Evolutionary conservation across 2,329 filamentous ascomycete species (phyloP).

Genomic region (Curvularia hawaiiensis): DNA sequence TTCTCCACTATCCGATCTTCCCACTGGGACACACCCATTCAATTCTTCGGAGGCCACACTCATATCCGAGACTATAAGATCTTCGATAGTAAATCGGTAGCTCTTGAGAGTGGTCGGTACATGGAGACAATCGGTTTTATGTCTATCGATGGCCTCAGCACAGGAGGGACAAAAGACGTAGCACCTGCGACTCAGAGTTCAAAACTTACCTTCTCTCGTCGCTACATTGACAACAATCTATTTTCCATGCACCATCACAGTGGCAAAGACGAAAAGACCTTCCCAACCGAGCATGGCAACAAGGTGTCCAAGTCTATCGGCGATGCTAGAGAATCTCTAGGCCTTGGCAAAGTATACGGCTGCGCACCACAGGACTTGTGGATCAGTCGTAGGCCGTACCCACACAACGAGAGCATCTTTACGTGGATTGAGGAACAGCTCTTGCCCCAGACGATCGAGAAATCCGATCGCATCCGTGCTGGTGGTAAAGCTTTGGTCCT

Average conservation of each 20-base stretch:
- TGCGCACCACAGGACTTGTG: constrained; percentile 82
- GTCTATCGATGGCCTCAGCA: constrained; percentile 73
- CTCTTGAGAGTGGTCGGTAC: constrained; percentile 85
- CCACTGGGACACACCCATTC: constrained; percentile 83
- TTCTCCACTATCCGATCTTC: constrained; percentile 77
- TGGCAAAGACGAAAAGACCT: constrained; percentile 70
- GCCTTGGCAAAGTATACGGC: constrained; percentile 77
- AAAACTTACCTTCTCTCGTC: constrained; percentile 68
- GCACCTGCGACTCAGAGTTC: constrained; percentile 22
- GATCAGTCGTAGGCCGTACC: constrained; percentile 80
- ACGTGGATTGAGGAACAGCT: constrained; percentile 78
- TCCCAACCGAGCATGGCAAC: constrained; percentile 75
- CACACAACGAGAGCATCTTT: constrained; percentile 75
- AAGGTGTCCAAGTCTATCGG: constrained; percentile 74
- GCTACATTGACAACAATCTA: constrained; percentile 94
- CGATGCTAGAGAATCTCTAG: constrained; percentile 69
- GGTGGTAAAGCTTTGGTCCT: constrained; percentile 73
- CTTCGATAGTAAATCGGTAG: constrained; percentile 79
- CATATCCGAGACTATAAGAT: constrained; percentile 85
- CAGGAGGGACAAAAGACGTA: constrained; percentile 42
- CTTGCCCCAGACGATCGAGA: constrained; percentile 69
- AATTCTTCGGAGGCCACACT: constrained; percentile 88
- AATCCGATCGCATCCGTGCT: constrained; percentile 42
- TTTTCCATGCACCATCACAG: constrained; percentile 84
- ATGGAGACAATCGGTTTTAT: constrained; percentile 96